A percentile compares a stretch with the other conserved stretches of the same genome.
Conservation (phyloP, 768 basidiomycete species). For the Boletus huronensis region DNA sequence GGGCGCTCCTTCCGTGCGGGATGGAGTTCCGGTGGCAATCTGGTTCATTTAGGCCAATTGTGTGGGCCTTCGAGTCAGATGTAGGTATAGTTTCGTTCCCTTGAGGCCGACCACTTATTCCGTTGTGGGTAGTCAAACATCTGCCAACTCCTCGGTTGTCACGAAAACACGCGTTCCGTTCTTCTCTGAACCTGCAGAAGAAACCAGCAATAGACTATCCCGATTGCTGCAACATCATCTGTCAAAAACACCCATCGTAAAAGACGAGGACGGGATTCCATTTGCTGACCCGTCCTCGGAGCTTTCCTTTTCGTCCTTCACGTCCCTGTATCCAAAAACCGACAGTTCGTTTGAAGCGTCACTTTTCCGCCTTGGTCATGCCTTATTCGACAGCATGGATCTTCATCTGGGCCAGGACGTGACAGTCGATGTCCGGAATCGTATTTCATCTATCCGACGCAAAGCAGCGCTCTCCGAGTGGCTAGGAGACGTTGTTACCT, state of each 20-base stretch:
- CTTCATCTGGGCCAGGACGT: slow-evolving; percentile 52
- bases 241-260: slow-evolving; percentile 63
- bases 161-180: slow-evolving; percentile 48
- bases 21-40: slow-evolving; percentile 79
- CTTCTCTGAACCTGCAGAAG: slow-evolving; percentile 31
- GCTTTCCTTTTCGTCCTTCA: slow-evolving; percentile 78
- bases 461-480: slow-evolving; percentile 80
- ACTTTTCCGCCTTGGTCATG: slow-evolving; percentile 84
- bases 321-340: slow-evolving; percentile 61
- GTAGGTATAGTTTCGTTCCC: slow-evolving; percentile 40
- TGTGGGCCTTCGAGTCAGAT: slow-evolving; percentile 51
- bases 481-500: slow-evolving; percentile 71
- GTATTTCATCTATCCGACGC: slow-evolving; percentile 61
- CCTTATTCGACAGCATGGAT: slow-evolving; percentile 84
- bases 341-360: slow-evolving; percentile 73
- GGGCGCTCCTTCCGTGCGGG: slow-evolving; percentile 87
- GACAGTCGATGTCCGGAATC: slow-evolving; percentile 59
- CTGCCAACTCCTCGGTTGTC: slow-evolving; percentile 63
- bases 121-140: slow-evolving; percentile 39
- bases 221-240: slow-evolving; percentile 78
- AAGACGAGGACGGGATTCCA: slow-evolving; percentile 68
- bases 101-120: slow-evolving; percentile 6
- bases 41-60: slow-evolving; percentile 76
- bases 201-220: slow-evolving; percentile 42
- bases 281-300: slow-evolving; percentile 59